A percentile compares a stretch with the other conserved stretches of the same genome.
phyloP scores from a whole-genome alignment of 345 rosid species.

The Eucalyptus shirleyi region DNA sequence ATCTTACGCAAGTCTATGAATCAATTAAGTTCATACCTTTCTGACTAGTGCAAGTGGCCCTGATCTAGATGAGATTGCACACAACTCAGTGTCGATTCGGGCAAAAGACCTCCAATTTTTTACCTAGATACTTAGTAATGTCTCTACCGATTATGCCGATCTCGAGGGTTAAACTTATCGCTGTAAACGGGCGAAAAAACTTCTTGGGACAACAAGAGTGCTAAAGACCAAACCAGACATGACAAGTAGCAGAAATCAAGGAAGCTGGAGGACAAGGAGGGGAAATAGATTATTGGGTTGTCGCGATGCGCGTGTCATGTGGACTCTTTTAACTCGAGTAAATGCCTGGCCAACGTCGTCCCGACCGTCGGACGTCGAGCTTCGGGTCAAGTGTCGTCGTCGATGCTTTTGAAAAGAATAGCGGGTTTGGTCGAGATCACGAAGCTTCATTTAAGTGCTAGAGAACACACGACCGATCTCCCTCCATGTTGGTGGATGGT shows the following conservation, averaged over 20 bases:
- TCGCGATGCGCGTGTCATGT: background rate
- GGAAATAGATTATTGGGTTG: background rate
- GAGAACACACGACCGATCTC: background rate
- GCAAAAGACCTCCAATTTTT: background rate
- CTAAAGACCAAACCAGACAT: background rate
- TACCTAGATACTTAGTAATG: background rate
- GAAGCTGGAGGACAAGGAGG: background rate
- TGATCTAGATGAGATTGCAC: background rate
- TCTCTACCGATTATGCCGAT: background rate
- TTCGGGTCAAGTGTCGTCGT: background rate
- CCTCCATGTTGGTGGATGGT: background rate
- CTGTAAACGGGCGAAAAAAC: background rate
- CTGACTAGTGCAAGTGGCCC: background rate
- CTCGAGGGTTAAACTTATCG: background rate
- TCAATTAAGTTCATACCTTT: background rate
- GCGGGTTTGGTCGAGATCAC: background rate
- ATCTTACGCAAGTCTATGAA: background rate
- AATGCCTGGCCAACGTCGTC: background rate
- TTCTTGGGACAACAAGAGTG: background rate
- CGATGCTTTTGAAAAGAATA: background rate
- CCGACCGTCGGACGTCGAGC: background rate
- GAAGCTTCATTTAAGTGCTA: background rate
- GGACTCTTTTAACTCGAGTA: background rate
- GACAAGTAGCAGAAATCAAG: background rate
- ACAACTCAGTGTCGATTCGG: background rate